Evolutionary conservation across 2,329 filamentous ascomycete species (phyloP), one percentile per base, ranked within the genome.

Genomic region (Cercospora beticola): DNA sequence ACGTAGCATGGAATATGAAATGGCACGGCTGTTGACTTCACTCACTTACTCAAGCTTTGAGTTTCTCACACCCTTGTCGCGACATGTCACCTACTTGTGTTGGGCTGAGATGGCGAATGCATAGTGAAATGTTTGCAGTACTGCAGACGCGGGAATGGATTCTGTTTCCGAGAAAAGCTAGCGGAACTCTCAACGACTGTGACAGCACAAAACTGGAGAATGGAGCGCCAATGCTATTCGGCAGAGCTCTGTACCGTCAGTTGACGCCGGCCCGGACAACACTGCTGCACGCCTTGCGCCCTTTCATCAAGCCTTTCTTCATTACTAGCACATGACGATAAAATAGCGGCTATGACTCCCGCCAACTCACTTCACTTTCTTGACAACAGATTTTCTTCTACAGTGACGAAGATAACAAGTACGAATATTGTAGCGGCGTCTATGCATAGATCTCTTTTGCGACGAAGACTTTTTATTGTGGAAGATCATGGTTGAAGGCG

Each of bases 1-100:
- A 58, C 54, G 14, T 30, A 58, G 54, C 54, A 58, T 58, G 54
- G 54, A 58, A 31, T 31, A 58, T 58, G 54, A 58, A 58, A 58
- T 58, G 54, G 30, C 30, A 58, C 54, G 54, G 54, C 54, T 31
- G 54, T 58, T 26, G 54, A 58, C 26, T 58, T 58, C 46, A 52
- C 46, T 52, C 36, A n/a, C 36, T 43, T 8, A 43, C 36, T 9
- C 36, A n/a, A 43, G 36, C 6, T 43, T 43, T 43, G 4, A 43
- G 6, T 43, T n/a, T 43, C 7, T 4, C 36, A 4, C 36, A 43
- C 16, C 6, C 14, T n/a, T 8, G 36, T 43, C 16, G 3, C 6
- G 16, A 43, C 3, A 5, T 43, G 7, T 43, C 16, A 3, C 9
- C 33, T 36, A 16, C 33, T 36, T 6, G 33, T 36, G 16, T 36